phyloP scores from a whole-genome alignment of 306 rosid species.

The Boehmeria nivea region DNA sequence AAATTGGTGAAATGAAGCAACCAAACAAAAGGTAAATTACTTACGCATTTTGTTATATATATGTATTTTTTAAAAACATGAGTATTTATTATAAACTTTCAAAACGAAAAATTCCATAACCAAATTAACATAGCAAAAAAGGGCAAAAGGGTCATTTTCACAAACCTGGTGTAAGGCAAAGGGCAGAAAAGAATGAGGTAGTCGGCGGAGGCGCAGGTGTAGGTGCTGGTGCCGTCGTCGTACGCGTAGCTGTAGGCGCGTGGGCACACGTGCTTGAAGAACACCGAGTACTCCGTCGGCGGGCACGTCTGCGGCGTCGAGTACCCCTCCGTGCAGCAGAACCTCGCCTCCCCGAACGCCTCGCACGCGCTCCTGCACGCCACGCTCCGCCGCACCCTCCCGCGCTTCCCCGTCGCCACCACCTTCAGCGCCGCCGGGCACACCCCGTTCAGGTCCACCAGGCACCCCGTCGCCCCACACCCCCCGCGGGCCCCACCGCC shows the following conservation, averaged over 20 bases:
- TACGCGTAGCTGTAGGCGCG: constrained; percentile 98
- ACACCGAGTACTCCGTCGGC: constrained; percentile 51
- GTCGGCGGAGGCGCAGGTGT: constrained; percentile 76
- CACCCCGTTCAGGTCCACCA: constrained; percentile 69
- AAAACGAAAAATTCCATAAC: no score
- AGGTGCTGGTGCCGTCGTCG: constrained; percentile 88
- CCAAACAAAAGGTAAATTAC: no score
- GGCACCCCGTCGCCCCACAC: constrained; percentile 80
- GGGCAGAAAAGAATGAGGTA: constrained; percentile 81
- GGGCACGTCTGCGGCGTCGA: constrained; percentile 82
- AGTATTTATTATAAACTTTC: no score
- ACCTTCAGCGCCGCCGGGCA: constrained; percentile 58
- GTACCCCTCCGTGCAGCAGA: constrained; percentile 75
- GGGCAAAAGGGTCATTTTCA: constrained; percentile 22
- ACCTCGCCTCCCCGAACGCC: constrained; percentile 76
- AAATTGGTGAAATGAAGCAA: no score
- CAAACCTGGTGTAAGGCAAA: constrained; percentile 66
- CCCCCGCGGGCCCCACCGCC: constrained; percentile 66
- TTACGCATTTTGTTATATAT: no score
- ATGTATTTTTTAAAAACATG: no score
- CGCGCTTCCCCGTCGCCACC: constrained; percentile 48
- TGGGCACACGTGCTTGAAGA: constrained; percentile 80
- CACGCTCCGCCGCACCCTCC: constrained; percentile 30
- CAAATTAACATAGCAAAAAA: background rate
- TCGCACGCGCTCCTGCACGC: constrained; percentile 98